These are phyloP conservation scores for Knufia petricola DNA, from an alignment of 2,329 filamentous ascomycete genomes.

Conservation along the genomic window DNA sequence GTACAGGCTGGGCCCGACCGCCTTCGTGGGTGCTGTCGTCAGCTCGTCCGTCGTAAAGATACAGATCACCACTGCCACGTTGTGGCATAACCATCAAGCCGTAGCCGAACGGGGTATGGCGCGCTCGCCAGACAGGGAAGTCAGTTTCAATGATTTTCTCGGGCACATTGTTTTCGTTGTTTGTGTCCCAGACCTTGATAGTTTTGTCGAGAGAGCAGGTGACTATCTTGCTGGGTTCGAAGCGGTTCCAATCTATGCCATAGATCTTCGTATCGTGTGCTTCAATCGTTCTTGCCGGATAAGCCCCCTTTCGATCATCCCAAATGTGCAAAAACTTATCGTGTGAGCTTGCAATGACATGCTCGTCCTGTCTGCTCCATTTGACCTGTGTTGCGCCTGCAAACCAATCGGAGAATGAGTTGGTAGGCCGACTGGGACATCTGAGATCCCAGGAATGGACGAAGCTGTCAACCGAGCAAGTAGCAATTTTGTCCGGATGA, in stretches of 20 bases:
- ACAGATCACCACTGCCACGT: slow-evolving; percentile 72
- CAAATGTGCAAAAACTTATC: slow-evolving; percentile 81
- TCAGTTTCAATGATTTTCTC: slow-evolving; percentile 71
- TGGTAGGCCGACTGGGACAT: slow-evolving; percentile 58
- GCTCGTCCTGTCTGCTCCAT: slow-evolving; percentile 79
- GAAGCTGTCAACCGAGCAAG: slow-evolving; percentile 86
- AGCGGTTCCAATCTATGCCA: slow-evolving; percentile 87
- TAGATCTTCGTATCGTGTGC: slow-evolving; percentile 92
- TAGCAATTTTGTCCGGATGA: slow-evolving; percentile 78
- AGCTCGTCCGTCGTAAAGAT: slow-evolving; percentile 63
- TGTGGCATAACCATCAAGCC: slow-evolving; percentile 88
- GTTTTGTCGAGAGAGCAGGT: slow-evolving; percentile 88
- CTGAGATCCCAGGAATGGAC: slow-evolving; percentile 89
- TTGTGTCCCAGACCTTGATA: slow-evolving; percentile 89
- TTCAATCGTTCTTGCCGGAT: slow-evolving; percentile 71
- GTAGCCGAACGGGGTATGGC: slow-evolving; percentile 81
- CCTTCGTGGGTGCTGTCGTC: slow-evolving; percentile 25
- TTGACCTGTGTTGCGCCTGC: slow-evolving; percentile 92
- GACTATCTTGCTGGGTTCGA: slow-evolving; percentile 59
- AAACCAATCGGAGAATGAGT: slow-evolving; percentile 86
- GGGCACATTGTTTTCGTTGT: slow-evolving; percentile 51
- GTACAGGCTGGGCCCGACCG: slow-evolving; percentile 34
- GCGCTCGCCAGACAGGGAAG: slow-evolving; percentile 83
- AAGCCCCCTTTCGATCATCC: slow-evolving; percentile 72
- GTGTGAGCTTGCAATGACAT: slow-evolving; percentile 82